These are phyloP conservation scores for Haplosporangium gracile DNA, from an alignment of 192 early-diverging fungal species.

Conservation along the genomic window DNA sequence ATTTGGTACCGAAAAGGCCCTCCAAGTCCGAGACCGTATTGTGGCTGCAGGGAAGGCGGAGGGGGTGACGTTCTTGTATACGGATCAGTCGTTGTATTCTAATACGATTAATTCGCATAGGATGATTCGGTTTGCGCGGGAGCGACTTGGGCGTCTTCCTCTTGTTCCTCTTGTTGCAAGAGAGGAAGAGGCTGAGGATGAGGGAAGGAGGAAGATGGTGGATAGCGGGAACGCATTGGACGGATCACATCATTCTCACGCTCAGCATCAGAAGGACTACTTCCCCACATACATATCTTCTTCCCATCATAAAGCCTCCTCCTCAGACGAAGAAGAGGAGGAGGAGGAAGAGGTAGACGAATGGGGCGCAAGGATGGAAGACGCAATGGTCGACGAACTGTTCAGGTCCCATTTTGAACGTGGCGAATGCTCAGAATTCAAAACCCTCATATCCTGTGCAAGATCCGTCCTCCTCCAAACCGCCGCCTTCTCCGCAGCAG, in stretches of 20 bases:
- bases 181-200: not conserved
- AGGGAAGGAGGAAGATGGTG: not conserved
- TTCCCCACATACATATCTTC: not conserved
- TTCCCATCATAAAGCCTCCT: not conserved
- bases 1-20: slow-evolving; percentile 11
- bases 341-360: slow-evolving; percentile 15
- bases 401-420: slow-evolving; percentile 32
- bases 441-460: slow-evolving; percentile 10
- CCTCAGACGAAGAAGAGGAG: not conserved
- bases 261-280: not conserved
- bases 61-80: slow-evolving; percentile 12
- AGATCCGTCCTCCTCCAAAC: slow-evolving; percentile 8
- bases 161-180: not conserved
- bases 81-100: slow-evolving; percentile 18
- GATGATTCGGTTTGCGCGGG: slow-evolving; percentile 17
- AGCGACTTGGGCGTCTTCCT: slow-evolving; percentile 10
- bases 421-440: slow-evolving; percentile 30
- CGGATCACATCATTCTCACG: not conserved
- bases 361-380: slow-evolving; percentile 19
- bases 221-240: not conserved
- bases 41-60: slow-evolving; percentile 5
- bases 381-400: slow-evolving; percentile 42
- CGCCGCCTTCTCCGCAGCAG: slow-evolving; percentile 1
- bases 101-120: slow-evolving; percentile 32
- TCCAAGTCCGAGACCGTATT: slow-evolving; percentile 6